Base-by-base conservation (phyloP, 2,329 filamentous ascomycete species). In the Pyricularia sp. region DNA sequence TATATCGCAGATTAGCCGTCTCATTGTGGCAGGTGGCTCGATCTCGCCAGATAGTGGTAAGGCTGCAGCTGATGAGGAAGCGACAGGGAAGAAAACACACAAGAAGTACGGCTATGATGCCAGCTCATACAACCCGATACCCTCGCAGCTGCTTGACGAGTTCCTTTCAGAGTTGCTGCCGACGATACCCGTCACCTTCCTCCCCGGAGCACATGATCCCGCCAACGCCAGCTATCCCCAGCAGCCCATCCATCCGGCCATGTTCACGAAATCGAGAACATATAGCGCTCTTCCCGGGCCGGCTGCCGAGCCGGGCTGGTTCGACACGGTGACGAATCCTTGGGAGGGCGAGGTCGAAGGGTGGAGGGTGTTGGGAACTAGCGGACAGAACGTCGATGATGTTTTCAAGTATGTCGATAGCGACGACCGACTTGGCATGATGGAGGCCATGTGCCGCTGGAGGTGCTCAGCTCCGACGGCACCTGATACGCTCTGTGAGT, bases 31-130 rank as follows among this genome's bases (percentile, higher is more conserved):
- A 0, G 94, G 94, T 55, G 93, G 97, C 76, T 96, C 92, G 1
- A 86, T 97, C 63, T 74, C 76, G 2, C 72, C 75, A 2, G 74
- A 74, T n/a, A 59, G 7, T 7, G 71, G 74, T 49, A 74, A 73
- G 59, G 72, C 72, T 53, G 68, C 70, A 2, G 72, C 77, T 67
- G 73, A 81, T 66, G 73, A 81, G 72, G 69, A 71, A 0, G 68
- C 28, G 26, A 44, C 59, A 55, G 65, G 49, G 10, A 85, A 81
- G 72, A 80, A 78, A 66, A 70, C 71, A 1, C 76, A 81, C 63
- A 96, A 91, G 75, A 96, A 96, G 73, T 97, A 97, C 76, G 93
- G 94, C 66, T 97, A 97, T 78, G 94, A 99, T 75, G 86, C 90
- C 65, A 87, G 88, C 65, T 77, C 89, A 0, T 99, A 97, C 79